phyloP scores from a whole-genome alignment of 129 eudicot genomes.

The Deinandra increscens region DNA sequence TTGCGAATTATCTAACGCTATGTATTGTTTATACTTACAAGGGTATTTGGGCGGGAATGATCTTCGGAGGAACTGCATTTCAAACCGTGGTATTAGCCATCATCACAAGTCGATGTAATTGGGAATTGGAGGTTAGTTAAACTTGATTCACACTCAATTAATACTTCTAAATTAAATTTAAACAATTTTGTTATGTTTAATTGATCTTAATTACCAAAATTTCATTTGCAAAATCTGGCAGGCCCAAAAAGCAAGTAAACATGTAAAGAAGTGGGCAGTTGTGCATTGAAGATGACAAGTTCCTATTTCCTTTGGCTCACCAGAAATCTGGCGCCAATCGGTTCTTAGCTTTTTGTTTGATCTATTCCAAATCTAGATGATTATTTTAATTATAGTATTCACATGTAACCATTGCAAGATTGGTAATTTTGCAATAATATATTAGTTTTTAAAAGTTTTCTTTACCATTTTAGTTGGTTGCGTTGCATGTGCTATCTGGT shows the following conservation, averaged over 20 bases:
- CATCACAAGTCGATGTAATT: slow-evolving; percentile 68
- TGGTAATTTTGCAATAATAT: slow-evolving; percentile 15
- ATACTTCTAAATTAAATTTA: neutral
- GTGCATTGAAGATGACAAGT: slow-evolving; percentile 29
- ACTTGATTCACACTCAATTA: neutral
- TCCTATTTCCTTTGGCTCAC: slow-evolving; percentile 20
- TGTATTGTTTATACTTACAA: neutral
- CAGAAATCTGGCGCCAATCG: slow-evolving; percentile 19
- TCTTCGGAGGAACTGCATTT: slow-evolving; percentile 92
- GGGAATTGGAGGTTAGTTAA: slow-evolving; percentile 77
- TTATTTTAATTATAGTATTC: neutral
- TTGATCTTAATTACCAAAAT: neutral
- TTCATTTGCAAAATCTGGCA: slow-evolving; percentile 15
- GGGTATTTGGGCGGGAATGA: slow-evolving; percentile 99
- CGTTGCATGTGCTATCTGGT: slow-evolving; percentile 7
- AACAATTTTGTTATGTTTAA: neutral
- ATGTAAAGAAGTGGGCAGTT: slow-evolving; percentile 43
- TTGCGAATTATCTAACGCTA: neutral
- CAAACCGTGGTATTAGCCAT: slow-evolving; percentile 66
- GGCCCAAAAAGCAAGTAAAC: slow-evolving; percentile 41
- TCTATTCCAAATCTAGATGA: neutral
- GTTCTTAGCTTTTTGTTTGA: slow-evolving; percentile 3
- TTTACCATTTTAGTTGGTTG: slow-evolving; percentile 7
- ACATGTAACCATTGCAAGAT: slow-evolving; percentile 22
- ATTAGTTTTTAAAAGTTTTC: neutral